Base-by-base conservation (phyloP, 768 basidiomycete species). In the Mycena epipterygia region DNA sequence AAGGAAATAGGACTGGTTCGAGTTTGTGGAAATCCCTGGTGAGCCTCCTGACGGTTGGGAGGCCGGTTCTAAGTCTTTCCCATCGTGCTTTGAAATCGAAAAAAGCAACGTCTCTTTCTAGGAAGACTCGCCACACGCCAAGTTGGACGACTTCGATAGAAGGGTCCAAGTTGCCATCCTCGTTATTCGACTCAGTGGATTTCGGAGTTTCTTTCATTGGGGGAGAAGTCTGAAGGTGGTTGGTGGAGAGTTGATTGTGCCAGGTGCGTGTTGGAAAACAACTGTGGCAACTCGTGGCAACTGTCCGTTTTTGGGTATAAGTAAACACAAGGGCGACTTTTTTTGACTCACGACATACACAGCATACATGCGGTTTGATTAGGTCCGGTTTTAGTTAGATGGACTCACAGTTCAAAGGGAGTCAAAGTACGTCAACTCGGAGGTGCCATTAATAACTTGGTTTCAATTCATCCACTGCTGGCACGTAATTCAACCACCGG, bases 1-100 rank as follows among this genome's bases (percentile, higher is more conserved):
- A 33, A 33, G 66, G 66, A 39, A 67, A 67, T n/a, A 42, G 58
- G 29, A 53, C 29, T 32, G 66, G 66, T 33, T 58, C 66, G n/a
- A 67, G 57, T 16, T 16, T 29, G 39, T 13, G 21, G 14, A 60
- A 41, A 39, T 67, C 66, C 3, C 53, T 23, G 29, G 66, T 67
- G 39, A 67, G 51, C 21, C 19, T 52, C 58, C 13, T 53, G 29
- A 41, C 29, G 12, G 56, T 60, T 21, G 58, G 51, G 44, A 32
- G 35, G 5, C 13, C 19, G 2, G 8, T 27, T 21, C 37, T 33
- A 25, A 41, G 44, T 41, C 17, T 42, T 30, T 29, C 9, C 37
- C 39, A 60, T n/a, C 27, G 66, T 9, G 46, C 56, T 3, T 11
- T 30, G 35, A 66, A 12, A 48, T 35, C 8, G 2, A 67, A 49